Conservation (phyloP, 495 filamentous ascomycete genomes). For the Staphylotrichum tortipilum region DNA sequence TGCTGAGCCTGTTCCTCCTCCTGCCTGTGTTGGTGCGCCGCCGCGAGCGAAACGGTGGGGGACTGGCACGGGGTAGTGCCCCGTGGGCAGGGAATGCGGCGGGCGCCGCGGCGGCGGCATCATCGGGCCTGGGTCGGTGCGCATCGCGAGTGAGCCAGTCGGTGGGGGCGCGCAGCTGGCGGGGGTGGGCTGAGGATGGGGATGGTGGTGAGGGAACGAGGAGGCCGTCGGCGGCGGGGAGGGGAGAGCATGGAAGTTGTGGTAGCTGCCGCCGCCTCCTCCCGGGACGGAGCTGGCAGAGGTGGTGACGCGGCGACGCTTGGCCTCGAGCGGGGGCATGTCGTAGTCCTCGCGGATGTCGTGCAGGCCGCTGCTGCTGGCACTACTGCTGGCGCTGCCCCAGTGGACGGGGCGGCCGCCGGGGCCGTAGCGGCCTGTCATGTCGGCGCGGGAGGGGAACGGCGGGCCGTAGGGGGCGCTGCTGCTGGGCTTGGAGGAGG, state of each 20-base stretch:
- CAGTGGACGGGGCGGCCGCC: neutral
- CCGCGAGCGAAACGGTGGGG: too few relatives aligned
- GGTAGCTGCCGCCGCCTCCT: constrained; percentile 21
- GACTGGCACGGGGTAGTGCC: too few relatives aligned
- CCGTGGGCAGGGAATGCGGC: too few relatives aligned
- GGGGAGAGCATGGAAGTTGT: constrained; percentile 16
- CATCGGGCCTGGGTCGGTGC: constrained; percentile 2
- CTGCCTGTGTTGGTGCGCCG: neutral
- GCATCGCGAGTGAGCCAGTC: constrained; percentile 7
- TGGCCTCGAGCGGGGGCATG: constrained; percentile 42
- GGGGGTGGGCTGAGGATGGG: neutral
- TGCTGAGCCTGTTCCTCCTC: too few relatives aligned
- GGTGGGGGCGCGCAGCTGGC: constrained; percentile 12
- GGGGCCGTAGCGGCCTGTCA: constrained; percentile 1
- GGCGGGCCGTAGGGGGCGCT: constrained; percentile 17
- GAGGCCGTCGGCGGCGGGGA: constrained; percentile 17
- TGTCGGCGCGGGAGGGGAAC: constrained; percentile 1
- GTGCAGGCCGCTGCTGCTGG: constrained; percentile 4
- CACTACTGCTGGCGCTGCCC: neutral
- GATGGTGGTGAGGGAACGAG: neutral
- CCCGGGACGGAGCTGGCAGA: too few relatives aligned
- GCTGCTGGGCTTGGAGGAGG: constrained; percentile 24
- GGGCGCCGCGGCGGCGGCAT: neutral
- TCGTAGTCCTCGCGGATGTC: constrained; percentile 33
- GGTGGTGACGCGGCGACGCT: constrained; percentile 51